A percentile compares a stretch with the other conserved stretches of the same genome.
Conservation (phyloP, 148 eudicot genomes). For the Hydrangea macrophylla region DNA sequence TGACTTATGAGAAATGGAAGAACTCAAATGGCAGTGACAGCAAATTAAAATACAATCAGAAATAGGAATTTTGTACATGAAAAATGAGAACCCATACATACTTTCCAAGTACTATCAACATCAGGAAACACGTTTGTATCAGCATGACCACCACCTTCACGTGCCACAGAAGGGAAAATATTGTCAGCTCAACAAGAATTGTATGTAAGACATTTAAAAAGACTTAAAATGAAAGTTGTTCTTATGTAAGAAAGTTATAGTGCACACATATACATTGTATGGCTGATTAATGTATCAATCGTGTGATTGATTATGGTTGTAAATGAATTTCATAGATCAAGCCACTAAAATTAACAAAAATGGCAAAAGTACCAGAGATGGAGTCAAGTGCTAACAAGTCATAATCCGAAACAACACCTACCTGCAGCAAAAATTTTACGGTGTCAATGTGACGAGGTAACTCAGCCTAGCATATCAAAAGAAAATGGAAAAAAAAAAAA, state of each 20-base stretch:
- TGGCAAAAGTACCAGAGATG: conserved; percentile 62
- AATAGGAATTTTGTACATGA: background rate
- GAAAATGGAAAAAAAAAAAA: background rate
- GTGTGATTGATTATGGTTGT: too few relatives aligned
- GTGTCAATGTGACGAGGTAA: background rate
- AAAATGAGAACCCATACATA: conserved; percentile 32
- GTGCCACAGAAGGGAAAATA: conserved; percentile 5
- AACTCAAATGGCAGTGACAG: background rate
- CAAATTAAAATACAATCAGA: background rate
- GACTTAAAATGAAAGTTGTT: background rate
- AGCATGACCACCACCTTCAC: conserved; percentile 57
- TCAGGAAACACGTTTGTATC: conserved; percentile 87
- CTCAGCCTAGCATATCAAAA: background rate
- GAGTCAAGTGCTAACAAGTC: conserved; percentile 95
- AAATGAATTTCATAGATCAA: too few relatives aligned
- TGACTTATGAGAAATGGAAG: background rate
- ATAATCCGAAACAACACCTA: conserved; percentile 97
- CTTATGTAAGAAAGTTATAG: background rate
- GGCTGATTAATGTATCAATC: too few relatives aligned
- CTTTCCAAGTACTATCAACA: conserved; percentile 93
- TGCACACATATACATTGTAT: too few relatives aligned
- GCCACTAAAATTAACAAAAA: background rate
- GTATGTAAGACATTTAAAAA: background rate
- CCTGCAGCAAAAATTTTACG: conserved; percentile 48
- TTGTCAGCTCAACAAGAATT: background rate